Evolutionary conservation across 2,329 filamentous ascomycete species (phyloP).

Genomic region (Cercospora janseana): DNA sequence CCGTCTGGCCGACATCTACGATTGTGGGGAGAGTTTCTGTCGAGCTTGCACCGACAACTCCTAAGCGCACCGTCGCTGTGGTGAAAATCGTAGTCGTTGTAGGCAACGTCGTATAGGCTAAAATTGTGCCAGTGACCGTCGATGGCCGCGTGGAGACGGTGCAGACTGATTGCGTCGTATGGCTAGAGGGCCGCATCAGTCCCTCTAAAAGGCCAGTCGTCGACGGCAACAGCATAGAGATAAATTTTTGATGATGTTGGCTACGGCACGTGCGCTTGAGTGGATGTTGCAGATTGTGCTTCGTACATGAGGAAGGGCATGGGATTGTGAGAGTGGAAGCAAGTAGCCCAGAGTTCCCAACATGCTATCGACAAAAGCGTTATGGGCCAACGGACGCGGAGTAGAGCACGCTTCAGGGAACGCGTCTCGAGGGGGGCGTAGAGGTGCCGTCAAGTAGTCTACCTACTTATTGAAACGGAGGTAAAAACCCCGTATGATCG

Average conservation of each 20-base stretch:
- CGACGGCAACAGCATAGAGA: background rate
- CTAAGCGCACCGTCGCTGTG: background rate
- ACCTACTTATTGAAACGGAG: too few species aligned
- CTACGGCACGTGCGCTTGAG: background rate
- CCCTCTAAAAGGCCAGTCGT: background rate
- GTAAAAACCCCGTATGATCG: too few species aligned
- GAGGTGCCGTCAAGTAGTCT: background rate
- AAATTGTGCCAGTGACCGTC: background rate
- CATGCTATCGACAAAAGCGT: background rate
- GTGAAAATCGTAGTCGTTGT: background rate
- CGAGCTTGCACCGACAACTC: background rate
- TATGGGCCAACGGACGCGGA: background rate
- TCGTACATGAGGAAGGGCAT: background rate
- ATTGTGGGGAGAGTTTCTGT: background rate
- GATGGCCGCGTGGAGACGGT: background rate
- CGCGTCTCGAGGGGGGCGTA: background rate
- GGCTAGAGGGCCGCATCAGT: background rate
- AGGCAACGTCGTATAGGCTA: background rate
- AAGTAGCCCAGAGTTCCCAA: background rate
- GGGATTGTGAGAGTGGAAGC: background rate
- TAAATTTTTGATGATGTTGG: background rate
- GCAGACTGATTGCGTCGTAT: background rate
- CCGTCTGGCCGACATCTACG: background rate
- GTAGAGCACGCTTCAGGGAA: background rate
- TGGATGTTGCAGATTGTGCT: background rate